These are phyloP conservation scores for Cubamyces lactineus DNA, from an alignment of 768 basidiomycete genomes.

Conservation along the genomic window DNA sequence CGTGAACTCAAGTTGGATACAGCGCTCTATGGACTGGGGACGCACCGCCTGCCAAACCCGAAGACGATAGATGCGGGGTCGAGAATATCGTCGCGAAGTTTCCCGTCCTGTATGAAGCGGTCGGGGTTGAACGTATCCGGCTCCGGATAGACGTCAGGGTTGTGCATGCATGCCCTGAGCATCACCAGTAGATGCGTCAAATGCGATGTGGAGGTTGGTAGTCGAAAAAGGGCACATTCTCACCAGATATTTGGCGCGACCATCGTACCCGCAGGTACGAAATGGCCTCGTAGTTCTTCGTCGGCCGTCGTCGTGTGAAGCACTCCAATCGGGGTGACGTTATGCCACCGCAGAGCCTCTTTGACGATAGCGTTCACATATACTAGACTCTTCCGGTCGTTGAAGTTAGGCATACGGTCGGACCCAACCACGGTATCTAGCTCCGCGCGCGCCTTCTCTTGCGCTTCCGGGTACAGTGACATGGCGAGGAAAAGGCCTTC, in stretches of 20 bases:
- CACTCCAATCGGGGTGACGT: slow-evolving; percentile 15
- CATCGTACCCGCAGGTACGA: slow-evolving; percentile 30
- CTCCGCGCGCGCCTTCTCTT: slow-evolving; percentile 21
- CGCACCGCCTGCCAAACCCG: slow-evolving; percentile 30
- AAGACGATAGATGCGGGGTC: slow-evolving; percentile 27
- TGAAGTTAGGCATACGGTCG: slow-evolving; percentile 14
- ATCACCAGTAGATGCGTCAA: not conserved
- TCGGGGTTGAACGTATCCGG: slow-evolving; percentile 86
- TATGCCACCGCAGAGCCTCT: slow-evolving; percentile 23
- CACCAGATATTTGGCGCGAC: slow-evolving; percentile 33
- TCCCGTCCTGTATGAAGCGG: slow-evolving; percentile 48
- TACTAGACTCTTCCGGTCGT: slow-evolving; percentile 5
- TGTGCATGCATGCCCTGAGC: slow-evolving; percentile 71
- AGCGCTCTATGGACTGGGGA: not conserved
- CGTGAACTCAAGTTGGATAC: too few relatives aligned
- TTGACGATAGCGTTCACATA: slow-evolving; percentile 20
- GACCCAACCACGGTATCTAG: slow-evolving; percentile 17
- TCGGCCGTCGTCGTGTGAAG: slow-evolving; percentile 35
- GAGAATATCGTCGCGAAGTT: slow-evolving; percentile 69
- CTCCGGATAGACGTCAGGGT: slow-evolving; percentile 82
- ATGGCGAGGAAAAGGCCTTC: slow-evolving; percentile 35
- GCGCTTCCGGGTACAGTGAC: slow-evolving; percentile 31
- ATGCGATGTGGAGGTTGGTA: not conserved
- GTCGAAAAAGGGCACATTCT: not conserved
- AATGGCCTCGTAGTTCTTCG: slow-evolving; percentile 25